Conservation (phyloP, 345 rosid species). For the Capsella bursapastoris region DNA sequence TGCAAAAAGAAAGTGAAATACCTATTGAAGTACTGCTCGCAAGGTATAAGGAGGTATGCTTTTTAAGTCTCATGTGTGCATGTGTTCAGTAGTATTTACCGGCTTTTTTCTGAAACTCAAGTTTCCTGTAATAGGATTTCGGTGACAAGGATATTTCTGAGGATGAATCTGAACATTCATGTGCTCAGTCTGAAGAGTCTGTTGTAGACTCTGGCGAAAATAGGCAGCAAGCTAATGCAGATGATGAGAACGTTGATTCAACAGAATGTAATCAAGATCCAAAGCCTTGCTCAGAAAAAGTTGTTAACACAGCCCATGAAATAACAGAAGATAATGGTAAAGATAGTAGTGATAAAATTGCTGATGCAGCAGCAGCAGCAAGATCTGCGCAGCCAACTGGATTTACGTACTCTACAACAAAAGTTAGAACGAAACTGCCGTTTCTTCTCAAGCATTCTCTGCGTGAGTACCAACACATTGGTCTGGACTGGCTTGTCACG, state of each 20-base stretch:
- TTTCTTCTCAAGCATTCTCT: conserved; percentile 96
- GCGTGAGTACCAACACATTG: conserved; percentile 99
- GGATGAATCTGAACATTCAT: conserved; percentile 71
- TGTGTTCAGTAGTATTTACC: conserved; percentile 22
- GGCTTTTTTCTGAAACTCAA: conserved; percentile 38
- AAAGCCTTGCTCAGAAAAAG: conserved; percentile 47
- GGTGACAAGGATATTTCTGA: conserved; percentile 62
- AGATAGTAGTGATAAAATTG: conserved; percentile 71
- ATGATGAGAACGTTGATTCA: conserved; percentile 50
- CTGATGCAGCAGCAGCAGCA: conserved; percentile 99
- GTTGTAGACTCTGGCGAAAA: conserved; percentile 52
- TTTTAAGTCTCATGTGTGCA: conserved; percentile 40
- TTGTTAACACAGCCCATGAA: conserved; percentile 47
- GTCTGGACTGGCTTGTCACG: conserved; percentile 99
- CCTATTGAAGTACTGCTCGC: conserved; percentile 87
- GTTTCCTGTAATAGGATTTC: conserved; percentile 58
- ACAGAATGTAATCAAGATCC: conserved; percentile 43
- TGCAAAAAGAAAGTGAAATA: conserved; percentile 91
- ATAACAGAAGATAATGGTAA: conserved; percentile 48
- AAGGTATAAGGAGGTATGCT: conserved; percentile 94
- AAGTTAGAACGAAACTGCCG: conserved; percentile 95
- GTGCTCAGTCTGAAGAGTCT: conserved; percentile 63
- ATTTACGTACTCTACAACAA: conserved; percentile 90
- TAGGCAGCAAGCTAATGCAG: conserved; percentile 50
- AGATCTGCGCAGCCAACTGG: conserved; percentile 99